phyloP scores from a whole-genome alignment of 1,284 basidiomycete species.

The Papiliotrema fonsecae region DNA sequence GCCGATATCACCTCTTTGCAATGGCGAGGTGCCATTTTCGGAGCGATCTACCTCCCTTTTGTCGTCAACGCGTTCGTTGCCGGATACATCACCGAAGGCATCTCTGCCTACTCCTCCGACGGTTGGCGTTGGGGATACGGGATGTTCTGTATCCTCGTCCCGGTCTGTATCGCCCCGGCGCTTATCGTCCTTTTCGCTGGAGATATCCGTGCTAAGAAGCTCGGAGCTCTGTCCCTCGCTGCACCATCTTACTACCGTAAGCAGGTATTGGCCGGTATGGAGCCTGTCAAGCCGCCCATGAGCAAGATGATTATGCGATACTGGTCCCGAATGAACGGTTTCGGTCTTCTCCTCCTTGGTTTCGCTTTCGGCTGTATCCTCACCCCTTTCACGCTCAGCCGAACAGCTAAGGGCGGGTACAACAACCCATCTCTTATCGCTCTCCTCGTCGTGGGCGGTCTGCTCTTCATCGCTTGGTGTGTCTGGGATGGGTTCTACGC shows the following conservation, averaged over 20 bases:
- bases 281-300: constrained; percentile 6
- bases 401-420: constrained; percentile 38
- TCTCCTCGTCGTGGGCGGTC: constrained; percentile 45
- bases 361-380: constrained; percentile 45
- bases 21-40: constrained; percentile 69
- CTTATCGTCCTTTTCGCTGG: constrained; percentile 44
- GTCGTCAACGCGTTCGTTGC: constrained; percentile 49
- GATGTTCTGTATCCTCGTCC: constrained; percentile 48
- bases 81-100: constrained; percentile 56
- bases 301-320: constrained; percentile 22
- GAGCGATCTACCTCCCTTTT: constrained; percentile 63
- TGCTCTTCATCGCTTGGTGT: constrained; percentile 42
- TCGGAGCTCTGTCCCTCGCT: constrained; percentile 27
- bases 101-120: constrained; percentile 50
- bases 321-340: constrained; percentile 38
- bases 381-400: constrained; percentile 42
- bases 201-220: constrained; percentile 37
- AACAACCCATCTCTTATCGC: constrained; percentile 49
- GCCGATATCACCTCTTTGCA: constrained; percentile 72
- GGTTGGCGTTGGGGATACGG: constrained; percentile 65
- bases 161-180: constrained; percentile 29
- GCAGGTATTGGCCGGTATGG: constrained; percentile 10
- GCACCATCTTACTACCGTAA: constrained; percentile 16
- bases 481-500: constrained; percentile 46
- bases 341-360: constrained; percentile 46